These are phyloP conservation scores for Metschnikowia continentalis DNA, from an alignment of 805 yeast species.

Conservation along the genomic window DNA sequence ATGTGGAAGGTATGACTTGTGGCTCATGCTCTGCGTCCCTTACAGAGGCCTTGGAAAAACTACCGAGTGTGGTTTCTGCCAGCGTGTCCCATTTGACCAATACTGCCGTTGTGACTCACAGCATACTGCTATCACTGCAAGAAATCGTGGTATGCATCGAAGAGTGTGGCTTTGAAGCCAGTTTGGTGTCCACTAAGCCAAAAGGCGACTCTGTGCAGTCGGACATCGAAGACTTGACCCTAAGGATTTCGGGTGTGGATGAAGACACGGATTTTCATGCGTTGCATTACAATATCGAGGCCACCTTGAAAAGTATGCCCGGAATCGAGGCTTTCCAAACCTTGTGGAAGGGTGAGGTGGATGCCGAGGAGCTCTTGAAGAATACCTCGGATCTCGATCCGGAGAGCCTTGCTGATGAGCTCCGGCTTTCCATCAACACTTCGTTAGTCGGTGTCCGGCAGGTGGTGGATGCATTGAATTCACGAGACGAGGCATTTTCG, in stretches of 20 bases:
- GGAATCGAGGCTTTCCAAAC: conserved; percentile 28
- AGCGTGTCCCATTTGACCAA: conserved; percentile 75
- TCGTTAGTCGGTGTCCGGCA: conserved; percentile 56
- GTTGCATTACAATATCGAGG: conserved; percentile 39
- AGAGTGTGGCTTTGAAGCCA: conserved; percentile 44
- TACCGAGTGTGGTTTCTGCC: conserved; percentile 50
- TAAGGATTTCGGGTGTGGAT: conserved; percentile 33
- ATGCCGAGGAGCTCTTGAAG: conserved; percentile 15
- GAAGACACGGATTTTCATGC: conserved; percentile 24
- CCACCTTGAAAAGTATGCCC: conserved; percentile 28
- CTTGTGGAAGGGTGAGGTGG: conserved; percentile 18
- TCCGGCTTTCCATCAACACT: conserved; percentile 48
- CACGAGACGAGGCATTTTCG: conserved; percentile 50
- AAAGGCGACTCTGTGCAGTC: neutral
- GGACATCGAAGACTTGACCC: conserved; percentile 23
- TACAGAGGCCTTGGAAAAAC: conserved; percentile 45
- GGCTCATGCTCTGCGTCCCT: conserved; percentile 76
- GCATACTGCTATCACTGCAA: conserved; percentile 26
- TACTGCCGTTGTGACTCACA: conserved; percentile 57
- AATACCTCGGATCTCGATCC: conserved; percentile 11
- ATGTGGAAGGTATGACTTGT: conserved; percentile 84
- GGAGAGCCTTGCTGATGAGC: conserved; percentile 29
- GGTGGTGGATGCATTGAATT: conserved; percentile 43
- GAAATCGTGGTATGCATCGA: conserved; percentile 55
- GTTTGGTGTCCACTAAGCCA: neutral